Conservation (phyloP, 169 alveolate species). For the Eimeria sp. region DNA sequence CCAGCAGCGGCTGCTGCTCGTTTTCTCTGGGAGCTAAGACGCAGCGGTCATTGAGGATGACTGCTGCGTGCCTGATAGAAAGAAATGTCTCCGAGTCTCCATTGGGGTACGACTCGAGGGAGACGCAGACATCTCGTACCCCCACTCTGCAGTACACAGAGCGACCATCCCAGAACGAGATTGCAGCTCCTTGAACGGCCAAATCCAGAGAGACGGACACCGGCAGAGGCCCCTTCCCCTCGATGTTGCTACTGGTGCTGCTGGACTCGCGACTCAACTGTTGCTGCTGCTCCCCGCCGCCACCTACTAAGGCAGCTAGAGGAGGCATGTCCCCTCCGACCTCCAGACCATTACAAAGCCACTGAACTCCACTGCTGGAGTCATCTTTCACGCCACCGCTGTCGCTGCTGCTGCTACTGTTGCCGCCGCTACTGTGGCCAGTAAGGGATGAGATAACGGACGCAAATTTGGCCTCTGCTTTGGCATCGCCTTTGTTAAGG, state of each 20-base stretch:
- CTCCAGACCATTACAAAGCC: conserved; percentile 33
- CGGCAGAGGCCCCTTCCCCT: background rate
- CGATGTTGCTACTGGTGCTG: conserved; percentile 32
- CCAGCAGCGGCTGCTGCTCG: background rate
- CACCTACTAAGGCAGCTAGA: background rate
- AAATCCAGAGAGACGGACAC: conserved; percentile 21
- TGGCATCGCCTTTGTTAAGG: conserved; percentile 2
- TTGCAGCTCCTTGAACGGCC: conserved; percentile 44
- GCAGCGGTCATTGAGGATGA: conserved; percentile 58
- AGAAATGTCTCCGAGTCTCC: conserved; percentile 40
- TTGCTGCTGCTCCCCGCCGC: conserved; percentile 1
- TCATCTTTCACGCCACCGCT: conserved; percentile 11
- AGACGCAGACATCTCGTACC: conserved; percentile 27
- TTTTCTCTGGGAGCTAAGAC: conserved; percentile 58
- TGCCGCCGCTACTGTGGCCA: background rate
- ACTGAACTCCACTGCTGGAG: background rate
- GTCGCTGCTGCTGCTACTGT: conserved; percentile 8
- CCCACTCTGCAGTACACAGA: conserved; percentile 28
- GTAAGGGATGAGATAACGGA: background rate
- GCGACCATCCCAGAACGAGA: conserved; percentile 57
- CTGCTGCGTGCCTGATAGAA: conserved; percentile 37
- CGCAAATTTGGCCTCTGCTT: background rate
- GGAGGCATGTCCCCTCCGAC: conserved; percentile 74
- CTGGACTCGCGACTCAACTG: background rate
- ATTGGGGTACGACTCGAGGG: background rate